Evolutionary conservation across 73 alveolate genomes (phyloP), one percentile per base, ranked within the genome.

Genomic region (Loxodes magnus): DNA sequence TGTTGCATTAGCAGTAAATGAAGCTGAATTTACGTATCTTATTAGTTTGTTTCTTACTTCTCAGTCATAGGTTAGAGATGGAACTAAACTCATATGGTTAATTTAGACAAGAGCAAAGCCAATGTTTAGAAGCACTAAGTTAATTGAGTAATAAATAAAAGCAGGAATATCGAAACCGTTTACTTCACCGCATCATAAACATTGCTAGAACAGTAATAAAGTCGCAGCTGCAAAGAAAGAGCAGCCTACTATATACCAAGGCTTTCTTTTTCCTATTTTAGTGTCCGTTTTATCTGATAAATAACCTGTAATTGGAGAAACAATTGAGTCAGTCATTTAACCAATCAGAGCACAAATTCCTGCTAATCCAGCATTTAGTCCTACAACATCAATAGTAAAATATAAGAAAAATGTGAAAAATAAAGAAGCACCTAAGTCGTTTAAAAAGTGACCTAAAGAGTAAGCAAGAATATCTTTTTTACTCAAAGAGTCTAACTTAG

Each of bases 201-300:
- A n/a, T n/a, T n/a, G n/a, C n/a, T n/a, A n/a, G n/a, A n/a, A n/a
- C n/a, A n/a, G n/a, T n/a, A n/a, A n/a, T n/a, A n/a, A n/a, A n/a
- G n/a, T n/a, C n/a, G n/a, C n/a, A n/a, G n/a, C n/a, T n/a, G n/a
- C n/a, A n/a, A n/a, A n/a, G n/a, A n/a, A n/a, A 10, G 63, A 36
- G 5, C 59, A 38, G 28, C 85, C 89, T 29, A 66, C 25, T 19
- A 84, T 74, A 50, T 84, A 84, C 96, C 96, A 84, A 17, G 93
- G 93, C 15, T 63, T 71, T 49, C 90, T 62, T 44, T 51, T 67
- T 23, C 96, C 96, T 3, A 80, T 65, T 27, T 76, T 38, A 0
- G 96, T 74, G 16, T 67, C 61, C 23, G 73, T 43, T 33, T 36
- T 60, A 56, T 84, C 96, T 14, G 82, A 64, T 4, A 41, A 51